phyloP scores from a whole-genome alignment of 2,329 filamentous ascomycete species.

The Ceratocystis albifundus region DNA sequence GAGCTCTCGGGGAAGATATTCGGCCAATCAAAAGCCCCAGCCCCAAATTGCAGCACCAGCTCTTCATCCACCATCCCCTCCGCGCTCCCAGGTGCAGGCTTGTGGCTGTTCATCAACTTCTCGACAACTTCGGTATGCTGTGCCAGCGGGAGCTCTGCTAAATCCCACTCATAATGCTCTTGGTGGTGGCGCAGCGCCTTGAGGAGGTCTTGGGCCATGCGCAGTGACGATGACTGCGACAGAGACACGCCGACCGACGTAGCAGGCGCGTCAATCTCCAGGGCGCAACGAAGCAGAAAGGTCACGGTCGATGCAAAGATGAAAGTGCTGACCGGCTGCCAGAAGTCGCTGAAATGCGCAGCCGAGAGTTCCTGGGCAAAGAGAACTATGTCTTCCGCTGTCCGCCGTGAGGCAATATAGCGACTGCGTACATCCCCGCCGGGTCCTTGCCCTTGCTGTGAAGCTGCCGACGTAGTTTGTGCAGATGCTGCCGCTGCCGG shows the following conservation, averaged over 20 bases:
- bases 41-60: slow-evolving; percentile 15
- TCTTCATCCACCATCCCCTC: neutral
- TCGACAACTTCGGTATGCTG: slow-evolving; percentile 39
- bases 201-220: slow-evolving; percentile 36
- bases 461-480: neutral
- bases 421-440: slow-evolving; percentile 24
- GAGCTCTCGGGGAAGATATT: slow-evolving; percentile 21
- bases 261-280: slow-evolving; percentile 33
- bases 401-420: slow-evolving; percentile 35
- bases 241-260: slow-evolving; percentile 28
- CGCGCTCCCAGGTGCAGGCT: slow-evolving; percentile 4
- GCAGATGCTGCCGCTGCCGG: too few species aligned
- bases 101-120: slow-evolving; percentile 29
- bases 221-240: slow-evolving; percentile 32
- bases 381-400: slow-evolving; percentile 40
- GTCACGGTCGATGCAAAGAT: slow-evolving; percentile 39
- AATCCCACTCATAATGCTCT: slow-evolving; percentile 36
- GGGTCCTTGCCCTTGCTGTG: neutral
- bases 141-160: slow-evolving; percentile 40
- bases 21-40: slow-evolving; percentile 22
- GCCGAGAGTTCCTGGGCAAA: slow-evolving; percentile 37
- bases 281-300: slow-evolving; percentile 39
- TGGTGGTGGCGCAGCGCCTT: slow-evolving; percentile 33
- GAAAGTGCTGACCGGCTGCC: slow-evolving; percentile 39
- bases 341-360: slow-evolving; percentile 38